Percentiles rank a stretch among this genome's conserved stretches.
phyloP scores from a whole-genome alignment of 371 early-diverging fungal genomes.

The Gilbertella persicaria region DNA sequence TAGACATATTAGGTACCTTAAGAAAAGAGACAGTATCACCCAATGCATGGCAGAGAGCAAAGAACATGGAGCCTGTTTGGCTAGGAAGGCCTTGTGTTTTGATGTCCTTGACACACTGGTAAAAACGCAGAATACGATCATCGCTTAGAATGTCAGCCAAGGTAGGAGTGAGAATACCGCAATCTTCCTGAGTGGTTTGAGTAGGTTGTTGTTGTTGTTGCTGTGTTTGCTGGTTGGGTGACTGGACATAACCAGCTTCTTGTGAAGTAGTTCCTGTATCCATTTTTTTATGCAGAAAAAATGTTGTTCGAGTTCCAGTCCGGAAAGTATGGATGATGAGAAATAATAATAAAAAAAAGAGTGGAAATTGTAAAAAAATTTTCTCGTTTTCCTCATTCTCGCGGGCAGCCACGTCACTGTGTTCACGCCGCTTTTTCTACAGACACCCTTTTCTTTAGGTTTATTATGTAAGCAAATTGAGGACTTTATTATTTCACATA shows the following conservation, averaged over 20 bases:
- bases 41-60: constrained; percentile 51
- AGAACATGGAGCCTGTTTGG: constrained; percentile 53
- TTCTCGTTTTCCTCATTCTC: not conserved
- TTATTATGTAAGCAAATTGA: not conserved
- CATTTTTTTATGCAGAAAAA: constrained; percentile 8
- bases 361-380: not conserved
- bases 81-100: constrained; percentile 44
- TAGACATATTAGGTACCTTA: constrained; percentile 49
- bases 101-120: constrained; percentile 55
- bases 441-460: not conserved
- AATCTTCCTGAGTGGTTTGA: constrained; percentile 30
- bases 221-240: not conserved
- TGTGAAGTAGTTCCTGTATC: constrained; percentile 12
- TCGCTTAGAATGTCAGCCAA: constrained; percentile 50
- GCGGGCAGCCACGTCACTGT: not conserved
- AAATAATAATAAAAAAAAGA: not conserved
- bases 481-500: too few species aligned
- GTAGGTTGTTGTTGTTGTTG: not conserved
- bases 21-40: constrained; percentile 46
- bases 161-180: constrained; percentile 43
- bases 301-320: constrained; percentile 3
- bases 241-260: constrained; percentile 7
- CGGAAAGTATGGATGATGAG: constrained; percentile 1
- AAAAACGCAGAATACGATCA: constrained; percentile 47
- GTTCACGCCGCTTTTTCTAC: not conserved